These are phyloP conservation scores for Backusella macrospora DNA, from an alignment of 192 early-diverging fungal species.

Conservation along the genomic window DNA sequence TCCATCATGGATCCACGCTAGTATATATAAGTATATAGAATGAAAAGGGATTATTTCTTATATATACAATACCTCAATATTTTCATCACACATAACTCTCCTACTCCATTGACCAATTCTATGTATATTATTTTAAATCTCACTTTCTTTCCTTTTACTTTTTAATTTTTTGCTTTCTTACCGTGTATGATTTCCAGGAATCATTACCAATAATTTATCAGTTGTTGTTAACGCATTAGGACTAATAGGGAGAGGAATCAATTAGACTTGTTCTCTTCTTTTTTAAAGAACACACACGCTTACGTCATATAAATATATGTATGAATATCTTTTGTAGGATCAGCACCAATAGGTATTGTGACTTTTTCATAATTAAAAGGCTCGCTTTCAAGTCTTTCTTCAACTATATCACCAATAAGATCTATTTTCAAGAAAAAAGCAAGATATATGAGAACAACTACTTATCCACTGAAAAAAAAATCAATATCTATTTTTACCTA, in stretches of 20 bases:
- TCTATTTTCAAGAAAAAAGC: conserved; percentile 16
- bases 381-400: conserved; percentile 20
- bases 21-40: background rate
- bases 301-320: conserved; percentile 36
- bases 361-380: conserved; percentile 30
- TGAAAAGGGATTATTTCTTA: too few species aligned
- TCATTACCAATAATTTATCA: conserved; percentile 35
- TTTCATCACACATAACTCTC: conserved; percentile 41
- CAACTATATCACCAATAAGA: conserved; percentile 33
- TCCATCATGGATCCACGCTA: conserved; percentile 37
- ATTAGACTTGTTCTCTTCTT: too few species aligned
- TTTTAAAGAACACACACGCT: background rate
- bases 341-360: conserved; percentile 20
- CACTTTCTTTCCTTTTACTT: background rate
- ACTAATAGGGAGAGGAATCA: too few species aligned
- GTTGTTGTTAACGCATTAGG: conserved; percentile 39
- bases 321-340: conserved; percentile 22
- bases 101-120: conserved; percentile 40
- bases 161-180: conserved; percentile 13
- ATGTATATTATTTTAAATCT: background rate
- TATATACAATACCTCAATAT: conserved; percentile 31
- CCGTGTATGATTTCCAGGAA: conserved; percentile 36
- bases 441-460: conserved; percentile 2
- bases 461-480: too few species aligned
- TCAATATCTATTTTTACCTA: conserved; percentile 27